Base-by-base conservation (phyloP, 257 asterid species). In the Lycium barbarum region DNA sequence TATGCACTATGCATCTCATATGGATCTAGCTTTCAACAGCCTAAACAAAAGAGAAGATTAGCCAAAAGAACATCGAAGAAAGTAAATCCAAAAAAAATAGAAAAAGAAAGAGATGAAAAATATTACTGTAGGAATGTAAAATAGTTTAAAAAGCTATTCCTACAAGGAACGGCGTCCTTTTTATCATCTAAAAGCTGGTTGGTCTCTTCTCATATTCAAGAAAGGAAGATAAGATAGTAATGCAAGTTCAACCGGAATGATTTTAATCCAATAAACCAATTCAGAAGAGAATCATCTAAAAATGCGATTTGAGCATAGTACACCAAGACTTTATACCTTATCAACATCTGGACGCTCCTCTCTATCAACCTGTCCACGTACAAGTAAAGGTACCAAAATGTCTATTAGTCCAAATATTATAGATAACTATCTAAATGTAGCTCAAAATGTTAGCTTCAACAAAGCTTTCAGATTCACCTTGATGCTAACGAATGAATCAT, bases 341-440 rank as follows among this genome's bases (percentile, higher is more conserved):
- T 96, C 99, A 13, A 96, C 99, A 67, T 96, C 99, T 33, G 99
- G 98, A 59, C 99, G 91, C 83, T 96, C 99, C 91, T 96, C 99
- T 83, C 98, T 87, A 58, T 96, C 99, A 87, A 96, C 98, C 99
- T 96, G 90, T 85, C 71, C 83, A 78, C 70, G 71, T 43, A 62
- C 59, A 7, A 61, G 47, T 51, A 63, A 43, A 73, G 82, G 82
- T 53, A 53, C 6, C 63, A 33, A 76, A 26, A 74, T 49, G 20
- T 10, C 20, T 49, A 47, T 76, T 26, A 26, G 20, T 76, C 74
- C 76, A 40, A 62, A 81, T 20, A 81, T 63, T 40, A 26, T 43
- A 61, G 62, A 7, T 65, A 40, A 82, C 65, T 36, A 82, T 13
- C 36, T 14, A 61, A 15, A 82, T 8, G 79, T 47, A 65, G 72